phyloP scores from a whole-genome alignment of 1,139 yeast genomes.

The Suhomyces coccinellae region DNA sequence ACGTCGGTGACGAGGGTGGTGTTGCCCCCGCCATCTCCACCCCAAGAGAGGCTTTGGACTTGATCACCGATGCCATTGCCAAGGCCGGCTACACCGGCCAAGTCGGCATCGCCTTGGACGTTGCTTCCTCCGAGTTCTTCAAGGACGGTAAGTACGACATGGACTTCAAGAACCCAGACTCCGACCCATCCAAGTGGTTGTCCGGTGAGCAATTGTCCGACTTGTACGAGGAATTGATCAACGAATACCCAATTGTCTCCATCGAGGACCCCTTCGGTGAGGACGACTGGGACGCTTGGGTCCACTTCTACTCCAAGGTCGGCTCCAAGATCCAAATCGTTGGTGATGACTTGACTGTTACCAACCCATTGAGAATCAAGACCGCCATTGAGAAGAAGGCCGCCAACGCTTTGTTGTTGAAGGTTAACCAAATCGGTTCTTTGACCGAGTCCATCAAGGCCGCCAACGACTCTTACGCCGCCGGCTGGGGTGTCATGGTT shows the following conservation, averaged over 20 bases:
- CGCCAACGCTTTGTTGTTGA: constrained; percentile 87
- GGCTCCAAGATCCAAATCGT: constrained; percentile 80
- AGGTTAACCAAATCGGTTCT: constrained; percentile 96
- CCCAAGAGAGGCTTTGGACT: constrained; percentile 93
- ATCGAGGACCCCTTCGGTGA: constrained; percentile 98
- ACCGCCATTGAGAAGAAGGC: constrained; percentile 94
- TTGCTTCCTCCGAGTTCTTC: constrained; percentile 96
- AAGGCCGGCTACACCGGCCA: constrained; percentile 91
- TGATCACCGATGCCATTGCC: constrained; percentile 82
- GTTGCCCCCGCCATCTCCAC: constrained; percentile 95
- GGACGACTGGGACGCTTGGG: constrained; percentile 99
- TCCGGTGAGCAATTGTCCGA: constrained; percentile 83
- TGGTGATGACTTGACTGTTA: constrained; percentile 96
- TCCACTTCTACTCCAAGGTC: constrained; percentile 70
- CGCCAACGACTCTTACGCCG: constrained; percentile 85
- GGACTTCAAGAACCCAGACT: constrained; percentile 94
- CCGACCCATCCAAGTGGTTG: constrained; percentile 87
- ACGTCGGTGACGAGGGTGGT: constrained; percentile 99
- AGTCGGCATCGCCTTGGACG: constrained; percentile 88
- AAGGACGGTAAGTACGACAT: constrained; percentile 93
- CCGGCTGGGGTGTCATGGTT: constrained; percentile 98
- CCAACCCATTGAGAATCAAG: constrained; percentile 91
- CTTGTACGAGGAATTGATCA: constrained; percentile 72
- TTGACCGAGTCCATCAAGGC: constrained; percentile 90
- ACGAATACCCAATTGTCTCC: constrained; percentile 94